These are phyloP conservation scores for Candida broadrunensis DNA, from an alignment of 805 yeast genomes.

Conservation along the genomic window DNA sequence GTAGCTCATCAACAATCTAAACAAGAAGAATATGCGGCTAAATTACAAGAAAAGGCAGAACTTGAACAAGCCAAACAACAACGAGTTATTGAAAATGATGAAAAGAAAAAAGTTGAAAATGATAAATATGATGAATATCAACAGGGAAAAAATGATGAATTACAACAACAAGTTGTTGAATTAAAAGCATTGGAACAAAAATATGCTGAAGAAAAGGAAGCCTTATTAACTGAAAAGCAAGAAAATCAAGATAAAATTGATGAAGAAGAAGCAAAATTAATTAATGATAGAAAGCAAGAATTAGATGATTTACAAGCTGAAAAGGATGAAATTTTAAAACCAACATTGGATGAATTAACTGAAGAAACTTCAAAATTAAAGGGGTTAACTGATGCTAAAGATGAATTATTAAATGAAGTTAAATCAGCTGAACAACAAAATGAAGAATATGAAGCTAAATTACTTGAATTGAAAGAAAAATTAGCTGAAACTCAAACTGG, in stretches of 20 bases:
- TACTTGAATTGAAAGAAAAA: slow-evolving; percentile 43
- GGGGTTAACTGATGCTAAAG: slow-evolving; percentile 49
- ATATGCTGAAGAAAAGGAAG: slow-evolving; percentile 39
- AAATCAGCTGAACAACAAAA: slow-evolving; percentile 43
- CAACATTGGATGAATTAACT: slow-evolving; percentile 51
- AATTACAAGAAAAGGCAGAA: slow-evolving; percentile 32
- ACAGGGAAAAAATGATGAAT: slow-evolving; percentile 24
- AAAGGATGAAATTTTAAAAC: slow-evolving; percentile 52
- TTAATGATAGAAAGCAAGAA: slow-evolving; percentile 43
- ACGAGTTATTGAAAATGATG: slow-evolving; percentile 29
- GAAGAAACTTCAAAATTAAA: slow-evolving; percentile 47
- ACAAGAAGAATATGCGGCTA: slow-evolving; percentile 23
- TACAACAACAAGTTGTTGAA: slow-evolving; percentile 23
- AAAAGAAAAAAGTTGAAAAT: slow-evolving; percentile 29
- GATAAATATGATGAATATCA: slow-evolving; percentile 26
- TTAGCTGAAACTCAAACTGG: slow-evolving; percentile 39
- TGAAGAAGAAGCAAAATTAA: slow-evolving; percentile 41
- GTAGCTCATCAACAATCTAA: slow-evolving; percentile 29
- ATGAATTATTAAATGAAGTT: slow-evolving; percentile 42
- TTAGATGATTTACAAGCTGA: slow-evolving; percentile 49
- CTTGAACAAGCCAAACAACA: slow-evolving; percentile 34
- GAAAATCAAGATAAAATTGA: slow-evolving; percentile 45
- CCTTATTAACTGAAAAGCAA: slow-evolving; percentile 43
- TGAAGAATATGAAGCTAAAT: slow-evolving; percentile 40
- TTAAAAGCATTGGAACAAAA: slow-evolving; percentile 34